phyloP scores from a whole-genome alignment of 768 basidiomycete genomes.

The Rhizopogon rudus region DNA sequence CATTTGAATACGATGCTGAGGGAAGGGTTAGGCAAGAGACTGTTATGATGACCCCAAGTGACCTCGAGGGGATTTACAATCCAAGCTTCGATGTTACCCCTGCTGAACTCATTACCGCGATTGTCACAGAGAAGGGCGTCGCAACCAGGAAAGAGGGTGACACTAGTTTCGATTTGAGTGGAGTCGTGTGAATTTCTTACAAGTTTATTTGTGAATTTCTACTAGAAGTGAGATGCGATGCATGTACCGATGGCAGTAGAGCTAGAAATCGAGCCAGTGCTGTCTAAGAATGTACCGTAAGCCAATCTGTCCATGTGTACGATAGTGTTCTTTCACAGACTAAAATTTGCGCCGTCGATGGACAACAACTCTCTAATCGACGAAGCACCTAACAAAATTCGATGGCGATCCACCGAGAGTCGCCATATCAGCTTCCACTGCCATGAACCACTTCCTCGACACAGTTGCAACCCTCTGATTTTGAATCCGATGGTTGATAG shows the following conservation, averaged over 20 bases:
- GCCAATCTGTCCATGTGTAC: too few relatives aligned
- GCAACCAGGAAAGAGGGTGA: constrained; percentile 64
- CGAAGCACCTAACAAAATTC: too few relatives aligned
- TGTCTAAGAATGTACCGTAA: too few relatives aligned
- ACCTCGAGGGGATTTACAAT: constrained; percentile 68
- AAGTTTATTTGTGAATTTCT: background rate
- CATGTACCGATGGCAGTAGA: background rate
- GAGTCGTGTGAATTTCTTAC: constrained; percentile 10
- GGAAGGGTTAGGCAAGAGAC: constrained; percentile 61
- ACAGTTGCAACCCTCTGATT: too few relatives aligned
- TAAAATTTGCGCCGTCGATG: too few relatives aligned
- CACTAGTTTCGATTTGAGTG: constrained; percentile 56
- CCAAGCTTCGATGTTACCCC: constrained; percentile 98
- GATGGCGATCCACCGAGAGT: too few relatives aligned
- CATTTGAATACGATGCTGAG: constrained; percentile 31
- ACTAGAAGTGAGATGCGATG: background rate
- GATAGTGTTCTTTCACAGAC: too few relatives aligned
- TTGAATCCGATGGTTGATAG: too few relatives aligned
- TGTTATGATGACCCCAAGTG: constrained; percentile 78
- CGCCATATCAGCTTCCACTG: too few relatives aligned
- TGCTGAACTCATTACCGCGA: constrained; percentile 87
- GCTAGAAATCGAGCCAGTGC: background rate
- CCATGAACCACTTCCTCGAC: too few relatives aligned
- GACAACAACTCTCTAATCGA: too few relatives aligned
- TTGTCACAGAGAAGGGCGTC: constrained; percentile 94